These are phyloP conservation scores for Claviceps spartinae DNA, from an alignment of 2,329 filamentous ascomycete genomes.

Conservation along the genomic window DNA sequence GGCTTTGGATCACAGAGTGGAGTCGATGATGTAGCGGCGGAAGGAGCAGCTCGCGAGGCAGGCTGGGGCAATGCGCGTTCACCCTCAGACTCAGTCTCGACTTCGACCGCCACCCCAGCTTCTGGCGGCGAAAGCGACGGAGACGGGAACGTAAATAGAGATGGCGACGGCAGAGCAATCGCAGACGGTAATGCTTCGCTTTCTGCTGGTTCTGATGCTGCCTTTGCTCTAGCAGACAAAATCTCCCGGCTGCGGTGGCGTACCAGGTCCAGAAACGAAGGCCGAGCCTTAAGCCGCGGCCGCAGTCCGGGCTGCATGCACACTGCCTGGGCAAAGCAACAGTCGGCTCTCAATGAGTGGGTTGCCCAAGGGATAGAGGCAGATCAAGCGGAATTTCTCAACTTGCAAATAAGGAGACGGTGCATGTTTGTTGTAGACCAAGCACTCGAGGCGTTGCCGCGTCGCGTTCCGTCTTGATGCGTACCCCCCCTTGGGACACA, in stretches of 20 bases:
- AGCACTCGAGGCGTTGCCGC: too few species aligned
- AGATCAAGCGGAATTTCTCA: too few species aligned
- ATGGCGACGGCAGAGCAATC: constrained; percentile 2
- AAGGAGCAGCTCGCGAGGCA: constrained; percentile 6
- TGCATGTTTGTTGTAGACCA: too few species aligned
- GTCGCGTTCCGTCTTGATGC: too few species aligned
- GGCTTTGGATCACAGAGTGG: constrained; percentile 12
- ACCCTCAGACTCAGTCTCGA: too few species aligned
- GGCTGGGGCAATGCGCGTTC: not conserved
- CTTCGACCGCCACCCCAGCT: not conserved
- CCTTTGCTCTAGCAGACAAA: not conserved
- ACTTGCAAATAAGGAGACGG: too few species aligned
- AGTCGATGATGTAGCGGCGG: constrained; percentile 21
- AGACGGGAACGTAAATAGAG: not conserved
- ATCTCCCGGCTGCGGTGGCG: constrained; percentile 19
- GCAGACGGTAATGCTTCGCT: constrained; percentile 1
- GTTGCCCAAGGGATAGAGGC: too few species aligned
- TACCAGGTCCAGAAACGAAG: constrained; percentile 39
- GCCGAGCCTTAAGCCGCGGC: constrained; percentile 36
- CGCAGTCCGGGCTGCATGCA: constrained; percentile 39
- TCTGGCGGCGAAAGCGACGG: not conserved
- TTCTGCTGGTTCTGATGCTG: not conserved
- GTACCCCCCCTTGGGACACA: too few species aligned
- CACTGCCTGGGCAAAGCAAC: constrained; percentile 1
- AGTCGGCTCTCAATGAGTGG: too few species aligned